Evolutionary conservation across 371 early-diverging fungal genomes (phyloP).

Genomic region (Syncephalis fuscata): DNA sequence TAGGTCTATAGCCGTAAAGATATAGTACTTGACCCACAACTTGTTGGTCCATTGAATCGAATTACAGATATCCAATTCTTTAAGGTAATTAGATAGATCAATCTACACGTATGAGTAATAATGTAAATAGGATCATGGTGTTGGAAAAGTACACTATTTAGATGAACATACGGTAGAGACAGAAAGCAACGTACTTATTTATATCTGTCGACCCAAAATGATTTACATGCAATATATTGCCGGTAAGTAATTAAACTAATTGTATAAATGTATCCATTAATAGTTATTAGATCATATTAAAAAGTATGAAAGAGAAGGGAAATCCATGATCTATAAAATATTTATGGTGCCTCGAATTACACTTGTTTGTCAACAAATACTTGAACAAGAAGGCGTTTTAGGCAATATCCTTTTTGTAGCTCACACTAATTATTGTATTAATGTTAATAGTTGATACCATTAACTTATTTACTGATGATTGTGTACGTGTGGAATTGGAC

Average conservation of each 20-base stretch:
- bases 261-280: neutral
- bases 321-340: constrained; percentile 25
- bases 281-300: constrained; percentile 20
- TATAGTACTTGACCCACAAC: constrained; percentile 67
- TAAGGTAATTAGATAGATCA: constrained; percentile 29
- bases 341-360: constrained; percentile 83
- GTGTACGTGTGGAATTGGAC: constrained; percentile 35
- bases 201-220: constrained; percentile 64
- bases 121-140: constrained; percentile 69
- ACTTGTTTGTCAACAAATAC: constrained; percentile 66
- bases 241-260: constrained; percentile 20
- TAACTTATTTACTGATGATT: constrained; percentile 3
- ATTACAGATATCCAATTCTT: constrained; percentile 72
- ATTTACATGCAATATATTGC: constrained; percentile 68
- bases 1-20: constrained; percentile 81
- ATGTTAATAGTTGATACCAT: neutral
- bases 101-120: neutral
- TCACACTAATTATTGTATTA: neutral
- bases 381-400: constrained; percentile 81
- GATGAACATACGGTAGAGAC: constrained; percentile 38
- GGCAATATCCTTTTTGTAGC: constrained; percentile 37
- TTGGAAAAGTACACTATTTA: constrained; percentile 79
- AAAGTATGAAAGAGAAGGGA: constrained; percentile 9
- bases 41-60: constrained; percentile 70
- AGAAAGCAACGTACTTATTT: constrained; percentile 57